phyloP scores from a whole-genome alignment of 1,139 yeast species.

The Hanseniaspora uvarum region DNA sequence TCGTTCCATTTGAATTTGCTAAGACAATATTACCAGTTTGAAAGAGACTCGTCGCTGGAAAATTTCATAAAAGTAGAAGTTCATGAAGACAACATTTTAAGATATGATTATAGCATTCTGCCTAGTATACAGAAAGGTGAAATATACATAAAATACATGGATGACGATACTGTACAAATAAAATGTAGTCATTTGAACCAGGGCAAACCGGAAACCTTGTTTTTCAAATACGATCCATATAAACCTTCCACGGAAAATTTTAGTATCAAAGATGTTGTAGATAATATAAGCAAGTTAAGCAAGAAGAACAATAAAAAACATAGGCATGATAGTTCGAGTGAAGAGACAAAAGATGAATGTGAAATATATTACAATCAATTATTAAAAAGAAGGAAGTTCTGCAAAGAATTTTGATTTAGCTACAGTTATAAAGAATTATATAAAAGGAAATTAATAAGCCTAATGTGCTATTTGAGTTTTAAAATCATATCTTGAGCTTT shows the following conservation, averaged over 20 bases:
- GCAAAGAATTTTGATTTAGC: not conserved
- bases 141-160: not conserved
- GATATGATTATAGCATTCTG: constrained; percentile 7
- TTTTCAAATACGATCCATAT: constrained; percentile 1
- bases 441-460: not conserved
- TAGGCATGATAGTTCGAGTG: not conserved
- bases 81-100: constrained; percentile 5
- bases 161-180: constrained; percentile 2
- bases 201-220: constrained; percentile 5
- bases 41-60: not conserved
- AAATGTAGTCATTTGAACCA: constrained; percentile 10
- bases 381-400: not conserved
- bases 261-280: not conserved
- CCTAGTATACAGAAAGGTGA: constrained; percentile 2
- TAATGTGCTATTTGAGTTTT: not conserved
- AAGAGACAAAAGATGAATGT: not conserved
- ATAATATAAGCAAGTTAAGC: not conserved
- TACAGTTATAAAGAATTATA: not conserved
- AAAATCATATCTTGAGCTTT: constrained; percentile 15
- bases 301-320: not conserved
- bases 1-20: constrained; percentile 9
- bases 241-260: not conserved
- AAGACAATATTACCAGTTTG: not conserved
- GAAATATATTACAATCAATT: constrained; percentile 4
- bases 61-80: constrained; percentile 6